Evolutionary conservation across 179 eudicot species (phyloP).

Genomic region (Silene noctiflora): DNA sequence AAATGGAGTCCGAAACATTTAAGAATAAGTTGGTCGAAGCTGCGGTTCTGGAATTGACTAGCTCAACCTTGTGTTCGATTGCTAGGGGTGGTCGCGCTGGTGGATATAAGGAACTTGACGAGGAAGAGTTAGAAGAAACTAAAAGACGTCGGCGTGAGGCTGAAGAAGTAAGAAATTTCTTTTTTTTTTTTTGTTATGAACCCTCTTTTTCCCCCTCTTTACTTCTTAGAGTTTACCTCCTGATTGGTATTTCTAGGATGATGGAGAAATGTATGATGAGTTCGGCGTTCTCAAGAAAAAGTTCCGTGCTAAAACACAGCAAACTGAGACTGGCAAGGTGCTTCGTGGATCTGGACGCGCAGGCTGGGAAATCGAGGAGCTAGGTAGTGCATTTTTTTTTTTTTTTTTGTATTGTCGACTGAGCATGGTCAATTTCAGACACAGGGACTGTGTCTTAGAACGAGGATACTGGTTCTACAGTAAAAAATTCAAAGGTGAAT

Average conservation of each 20-base stretch:
- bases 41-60: background rate
- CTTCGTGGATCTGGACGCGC: slow-evolving; percentile 92
- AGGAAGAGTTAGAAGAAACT: slow-evolving; percentile 92
- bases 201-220: background rate
- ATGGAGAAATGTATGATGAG: slow-evolving; percentile 98
- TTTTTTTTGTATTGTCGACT: too few species aligned
- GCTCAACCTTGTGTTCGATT: slow-evolving; percentile 16
- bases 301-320: slow-evolving; percentile 79
- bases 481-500: too few species aligned
- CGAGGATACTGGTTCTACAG: too few species aligned
- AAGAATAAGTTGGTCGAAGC: background rate
- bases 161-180: slow-evolving; percentile 59
- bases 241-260: slow-evolving; percentile 58
- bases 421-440: too few species aligned
- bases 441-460: too few species aligned
- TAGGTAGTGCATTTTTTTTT: slow-evolving; percentile 58
- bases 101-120: slow-evolving; percentile 99
- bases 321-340: slow-evolving; percentile 56
- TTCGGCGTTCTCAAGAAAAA: slow-evolving; percentile 96
- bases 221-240: background rate
- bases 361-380: slow-evolving; percentile 92
- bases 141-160: slow-evolving; percentile 90
- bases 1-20: background rate
- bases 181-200: background rate
- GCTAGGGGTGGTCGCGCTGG: slow-evolving; percentile 96